A percentile compares a stretch with the other conserved stretches of the same genome.
Conservation (phyloP, 805 yeast genomes). For the Candida orba region DNA sequence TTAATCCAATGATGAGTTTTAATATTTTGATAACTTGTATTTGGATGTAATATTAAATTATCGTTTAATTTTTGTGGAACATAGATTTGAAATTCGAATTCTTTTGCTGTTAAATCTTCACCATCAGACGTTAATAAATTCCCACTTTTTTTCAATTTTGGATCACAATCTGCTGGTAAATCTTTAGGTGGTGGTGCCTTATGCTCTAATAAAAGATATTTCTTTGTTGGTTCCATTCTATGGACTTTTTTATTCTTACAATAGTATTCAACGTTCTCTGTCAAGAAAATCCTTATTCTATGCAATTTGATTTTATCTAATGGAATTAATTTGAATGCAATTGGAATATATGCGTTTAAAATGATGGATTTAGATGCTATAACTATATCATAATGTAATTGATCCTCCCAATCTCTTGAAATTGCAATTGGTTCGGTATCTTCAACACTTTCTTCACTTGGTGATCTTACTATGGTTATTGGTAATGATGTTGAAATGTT, state of each 20-base stretch:
- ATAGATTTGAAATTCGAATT: conserved; percentile 78
- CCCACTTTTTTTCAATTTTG: conserved; percentile 35
- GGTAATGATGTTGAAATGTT: conserved; percentile 59
- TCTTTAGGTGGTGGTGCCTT: conserved; percentile 45
- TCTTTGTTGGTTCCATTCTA: conserved; percentile 83
- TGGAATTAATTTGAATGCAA: conserved; percentile 79
- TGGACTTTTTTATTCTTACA: conserved; percentile 84
- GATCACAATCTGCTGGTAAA: conserved; percentile 25
- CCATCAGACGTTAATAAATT: conserved; percentile 30
- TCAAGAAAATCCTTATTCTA: conserved; percentile 73
- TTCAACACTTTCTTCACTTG: conserved; percentile 72
- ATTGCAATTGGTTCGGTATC: conserved; percentile 92
- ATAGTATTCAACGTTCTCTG: conserved; percentile 88
- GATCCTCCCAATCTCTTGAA: conserved; percentile 89
- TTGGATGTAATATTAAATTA: conserved; percentile 66
- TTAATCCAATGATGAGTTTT: conserved; percentile 96
- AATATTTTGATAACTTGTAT: conserved; percentile 71
- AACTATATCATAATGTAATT: conserved; percentile 80
- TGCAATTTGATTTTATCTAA: conserved; percentile 80
- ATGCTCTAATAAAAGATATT: conserved; percentile 74
- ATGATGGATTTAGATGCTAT: conserved; percentile 87
- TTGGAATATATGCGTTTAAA: conserved; percentile 74
- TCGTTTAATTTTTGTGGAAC: conserved; percentile 65
- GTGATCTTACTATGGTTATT: conserved; percentile 64
- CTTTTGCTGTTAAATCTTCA: conserved; percentile 61